These are phyloP conservation scores for Botrytis fabae DNA, from an alignment of 2,329 filamentous ascomycete genomes.

Conservation along the genomic window DNA sequence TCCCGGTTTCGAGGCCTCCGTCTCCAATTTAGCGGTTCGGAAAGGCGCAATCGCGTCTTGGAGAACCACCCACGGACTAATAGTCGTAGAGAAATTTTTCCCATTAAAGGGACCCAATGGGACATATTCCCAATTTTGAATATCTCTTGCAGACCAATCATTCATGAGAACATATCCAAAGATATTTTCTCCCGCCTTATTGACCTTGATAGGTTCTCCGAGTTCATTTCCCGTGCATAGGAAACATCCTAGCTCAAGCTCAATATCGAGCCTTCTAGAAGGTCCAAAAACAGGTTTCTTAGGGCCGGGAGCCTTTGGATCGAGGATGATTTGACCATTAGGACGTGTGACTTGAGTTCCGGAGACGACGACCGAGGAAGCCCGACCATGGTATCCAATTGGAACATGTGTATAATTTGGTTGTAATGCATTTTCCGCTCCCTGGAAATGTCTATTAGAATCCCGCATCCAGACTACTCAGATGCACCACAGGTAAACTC, in stretches of 20 bases:
- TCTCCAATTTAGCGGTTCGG: slow-evolving; percentile 51
- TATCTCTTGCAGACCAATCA: slow-evolving; percentile 82
- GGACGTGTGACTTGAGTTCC: slow-evolving; percentile 73
- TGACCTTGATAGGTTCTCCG: slow-evolving; percentile 62
- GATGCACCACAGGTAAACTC: not conserved
- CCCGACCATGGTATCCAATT: slow-evolving; percentile 78
- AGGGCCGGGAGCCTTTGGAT: slow-evolving; percentile 60
- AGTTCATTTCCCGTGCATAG: slow-evolving; percentile 64
- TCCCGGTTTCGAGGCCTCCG: slow-evolving; percentile 47
- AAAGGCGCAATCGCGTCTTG: slow-evolving; percentile 74
- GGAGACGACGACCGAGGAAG: slow-evolving; percentile 73
- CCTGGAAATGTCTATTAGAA: slow-evolving; percentile 59
- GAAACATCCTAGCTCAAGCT: slow-evolving; percentile 78
- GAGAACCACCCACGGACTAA: slow-evolving; percentile 78
- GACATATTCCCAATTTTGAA: slow-evolving; percentile 83
- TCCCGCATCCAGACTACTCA: not conserved
- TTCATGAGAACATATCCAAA: slow-evolving; percentile 84
- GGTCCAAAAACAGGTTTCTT: slow-evolving; percentile 65
- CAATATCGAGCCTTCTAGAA: slow-evolving; percentile 70
- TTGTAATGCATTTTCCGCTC: slow-evolving; percentile 70
- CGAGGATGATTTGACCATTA: slow-evolving; percentile 69
- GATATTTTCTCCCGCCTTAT: slow-evolving; percentile 65
- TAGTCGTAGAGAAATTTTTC: slow-evolving; percentile 80
- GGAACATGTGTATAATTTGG: slow-evolving; percentile 81
- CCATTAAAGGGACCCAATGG: slow-evolving; percentile 79